Percentiles rank a stretch among this genome's conserved stretches.
These are phyloP conservation scores for Dalbergia cochinchinensis DNA, from an alignment of 306 rosid species.

Conservation along the genomic window DNA sequence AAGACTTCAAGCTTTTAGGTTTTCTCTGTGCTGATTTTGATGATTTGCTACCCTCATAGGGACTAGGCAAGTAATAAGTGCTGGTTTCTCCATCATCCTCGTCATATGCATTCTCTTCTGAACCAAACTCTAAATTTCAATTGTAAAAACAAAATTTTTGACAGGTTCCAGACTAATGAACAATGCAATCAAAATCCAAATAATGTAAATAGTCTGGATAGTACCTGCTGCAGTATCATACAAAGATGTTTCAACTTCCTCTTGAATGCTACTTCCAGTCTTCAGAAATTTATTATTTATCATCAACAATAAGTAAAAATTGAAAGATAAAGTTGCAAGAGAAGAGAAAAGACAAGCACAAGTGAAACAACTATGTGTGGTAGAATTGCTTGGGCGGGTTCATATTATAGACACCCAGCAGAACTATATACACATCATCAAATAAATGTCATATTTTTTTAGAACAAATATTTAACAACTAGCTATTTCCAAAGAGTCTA, in stretches of 20 bases:
- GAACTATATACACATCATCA: too few relatives aligned
- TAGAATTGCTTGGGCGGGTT: too few relatives aligned
- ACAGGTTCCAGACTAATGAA: conserved; percentile 30
- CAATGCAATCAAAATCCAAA: conserved; percentile 38
- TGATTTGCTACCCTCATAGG: conserved; percentile 67
- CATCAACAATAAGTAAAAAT: not conserved
- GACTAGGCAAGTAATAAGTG: conserved; percentile 66
- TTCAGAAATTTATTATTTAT: conserved; percentile 65
- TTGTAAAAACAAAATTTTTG: conserved; percentile 11
- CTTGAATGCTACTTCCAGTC: conserved; percentile 77
- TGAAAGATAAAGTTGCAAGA: too few relatives aligned
- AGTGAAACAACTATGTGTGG: too few relatives aligned
- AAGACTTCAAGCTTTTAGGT: conserved; percentile 60
- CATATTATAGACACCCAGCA: too few relatives aligned
- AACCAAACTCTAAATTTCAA: conserved; percentile 60
- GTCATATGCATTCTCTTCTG: conserved; percentile 69
- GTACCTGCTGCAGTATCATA: conserved; percentile 83
- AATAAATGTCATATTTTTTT: too few relatives aligned
- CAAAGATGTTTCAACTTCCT: conserved; percentile 85
- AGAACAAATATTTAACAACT: too few relatives aligned
- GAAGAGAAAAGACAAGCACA: not conserved
- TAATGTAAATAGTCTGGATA: conserved; percentile 28
- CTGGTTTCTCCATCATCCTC: conserved; percentile 91
- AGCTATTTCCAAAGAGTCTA: too few relatives aligned
- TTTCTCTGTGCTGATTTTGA: conserved; percentile 68